These are phyloP conservation scores for Leersia perrieri DNA, from an alignment of 176 grass and related monocot species.

Conservation along the genomic window DNA sequence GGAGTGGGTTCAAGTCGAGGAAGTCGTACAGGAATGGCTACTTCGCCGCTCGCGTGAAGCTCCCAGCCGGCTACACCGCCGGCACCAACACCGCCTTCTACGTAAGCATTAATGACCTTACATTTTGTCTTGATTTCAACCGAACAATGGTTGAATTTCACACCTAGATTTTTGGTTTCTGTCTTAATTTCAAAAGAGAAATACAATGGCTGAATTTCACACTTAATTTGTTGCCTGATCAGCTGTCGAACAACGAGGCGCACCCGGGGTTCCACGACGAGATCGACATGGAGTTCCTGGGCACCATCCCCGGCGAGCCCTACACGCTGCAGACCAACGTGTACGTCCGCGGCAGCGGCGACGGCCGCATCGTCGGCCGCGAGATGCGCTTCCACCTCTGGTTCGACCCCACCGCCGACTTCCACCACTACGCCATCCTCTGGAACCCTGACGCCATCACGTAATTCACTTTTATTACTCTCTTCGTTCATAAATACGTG, in stretches of 20 bases:
- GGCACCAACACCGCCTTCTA: conserved; percentile 74
- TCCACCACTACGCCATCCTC: conserved; percentile 64
- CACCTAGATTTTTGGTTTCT: neutral
- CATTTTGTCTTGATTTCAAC: neutral
- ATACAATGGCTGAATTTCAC: neutral
- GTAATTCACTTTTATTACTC: neutral
- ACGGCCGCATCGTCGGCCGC: conserved; percentile 60
- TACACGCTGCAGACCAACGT: conserved; percentile 85
- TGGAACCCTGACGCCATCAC: conserved; percentile 69
- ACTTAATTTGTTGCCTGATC: too few relatives aligned
- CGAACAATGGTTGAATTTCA: neutral
- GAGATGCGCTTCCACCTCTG: conserved; percentile 74
- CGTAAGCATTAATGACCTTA: conserved; percentile 3
- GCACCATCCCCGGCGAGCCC: conserved; percentile 56
- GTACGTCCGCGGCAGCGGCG: conserved; percentile 62
- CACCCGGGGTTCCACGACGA: conserved; percentile 72
- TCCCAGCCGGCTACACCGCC: conserved; percentile 66
- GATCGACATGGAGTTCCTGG: conserved; percentile 83
- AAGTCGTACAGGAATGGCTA: conserved; percentile 51
- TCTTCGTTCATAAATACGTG: too few relatives aligned
- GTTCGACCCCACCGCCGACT: conserved; percentile 62
- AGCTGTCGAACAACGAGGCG: conserved; percentile 79
- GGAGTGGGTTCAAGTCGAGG: conserved; percentile 70
- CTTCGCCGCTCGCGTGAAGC: conserved; percentile 56
- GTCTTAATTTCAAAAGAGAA: neutral